Conservation (phyloP, 169 alveolate genomes). For the Ichthyophthirius multifiliis region DNA sequence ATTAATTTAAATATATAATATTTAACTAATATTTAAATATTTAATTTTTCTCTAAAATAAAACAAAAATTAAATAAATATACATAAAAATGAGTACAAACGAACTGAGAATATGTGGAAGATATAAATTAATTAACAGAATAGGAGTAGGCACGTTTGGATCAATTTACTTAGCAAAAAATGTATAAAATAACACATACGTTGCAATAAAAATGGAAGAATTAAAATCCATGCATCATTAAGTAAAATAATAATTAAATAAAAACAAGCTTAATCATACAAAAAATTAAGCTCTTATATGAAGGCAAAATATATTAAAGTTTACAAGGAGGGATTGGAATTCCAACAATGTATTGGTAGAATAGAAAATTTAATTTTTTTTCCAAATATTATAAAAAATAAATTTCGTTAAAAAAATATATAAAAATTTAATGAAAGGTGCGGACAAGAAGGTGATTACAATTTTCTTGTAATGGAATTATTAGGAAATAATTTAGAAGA, state of each 20-base stretch:
- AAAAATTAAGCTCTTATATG: conserved; percentile 53
- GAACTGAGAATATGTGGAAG: conserved; percentile 59
- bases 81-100: conserved; percentile 38
- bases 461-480: conserved; percentile 79
- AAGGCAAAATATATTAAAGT: conserved; percentile 64
- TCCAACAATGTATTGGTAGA: conserved; percentile 44
- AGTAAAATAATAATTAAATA: conserved; percentile 43
- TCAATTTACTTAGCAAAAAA: conserved; percentile 70
- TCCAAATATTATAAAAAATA: too few species aligned
- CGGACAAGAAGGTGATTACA: conserved; percentile 70
- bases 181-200: conserved; percentile 64
- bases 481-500: conserved; percentile 74
- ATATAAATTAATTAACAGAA: conserved; percentile 46
- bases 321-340: conserved; percentile 66
- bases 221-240: conserved; percentile 79
- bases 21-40: too few species aligned
- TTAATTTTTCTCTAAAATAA: too few species aligned
- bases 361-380: too few species aligned
- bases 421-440: conserved; percentile 26
- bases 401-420: too few species aligned
- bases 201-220: conserved; percentile 71
- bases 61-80: too few species aligned
- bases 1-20: too few species aligned
- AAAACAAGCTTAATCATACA: too few species aligned
- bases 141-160: conserved; percentile 80